Percentiles rank a stretch among this genome's conserved stretches.
phyloP scores from a whole-genome alignment of 2,329 filamentous ascomycete genomes.

The Stagonosporopsis tanaceti region DNA sequence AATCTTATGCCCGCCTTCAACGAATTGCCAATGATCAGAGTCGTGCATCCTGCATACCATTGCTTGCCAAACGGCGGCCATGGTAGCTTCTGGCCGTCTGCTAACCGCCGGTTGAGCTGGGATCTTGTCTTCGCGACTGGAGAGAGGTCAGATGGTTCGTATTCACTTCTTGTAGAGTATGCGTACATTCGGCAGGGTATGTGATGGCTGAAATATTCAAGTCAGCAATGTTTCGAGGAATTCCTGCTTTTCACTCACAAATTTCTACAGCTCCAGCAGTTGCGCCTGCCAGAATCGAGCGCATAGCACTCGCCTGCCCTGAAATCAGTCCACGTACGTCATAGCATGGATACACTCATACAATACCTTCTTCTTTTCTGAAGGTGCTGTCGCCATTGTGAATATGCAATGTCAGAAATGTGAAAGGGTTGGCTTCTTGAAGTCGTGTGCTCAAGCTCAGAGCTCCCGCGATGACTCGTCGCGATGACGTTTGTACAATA shows the following conservation, averaged over 20 bases:
- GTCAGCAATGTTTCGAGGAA: slow-evolving; percentile 26
- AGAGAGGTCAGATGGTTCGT: slow-evolving; percentile 22
- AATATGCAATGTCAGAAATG: background rate
- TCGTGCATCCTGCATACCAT: slow-evolving; percentile 99
- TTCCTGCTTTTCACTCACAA: slow-evolving; percentile 58
- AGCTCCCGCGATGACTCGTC: slow-evolving; percentile 16
- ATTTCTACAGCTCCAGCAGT: slow-evolving; percentile 97
- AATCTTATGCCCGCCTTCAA: slow-evolving; percentile 97
- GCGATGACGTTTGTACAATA: slow-evolving; percentile 18
- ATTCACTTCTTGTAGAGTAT: background rate
- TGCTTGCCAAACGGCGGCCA: slow-evolving; percentile 93
- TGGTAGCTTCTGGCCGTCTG: slow-evolving; percentile 84
- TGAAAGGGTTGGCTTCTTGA: background rate
- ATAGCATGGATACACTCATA: background rate
- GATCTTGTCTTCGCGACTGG: slow-evolving; percentile 91
- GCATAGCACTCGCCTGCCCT: slow-evolving; percentile 75
- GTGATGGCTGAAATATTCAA: slow-evolving; percentile 72
- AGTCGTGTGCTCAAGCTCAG: slow-evolving; percentile 13
- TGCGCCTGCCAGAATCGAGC: slow-evolving; percentile 90
- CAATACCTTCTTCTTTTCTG: slow-evolving; percentile 49
- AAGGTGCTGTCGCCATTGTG: slow-evolving; percentile 37
- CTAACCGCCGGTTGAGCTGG: slow-evolving; percentile 86
- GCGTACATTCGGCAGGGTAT: slow-evolving; percentile 89
- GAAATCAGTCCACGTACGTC: background rate
- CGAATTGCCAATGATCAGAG: slow-evolving; percentile 94